These are phyloP conservation scores for Chloris gayana DNA, from an alignment of 176 grass and related monocot genomes.

Conservation along the genomic window DNA sequence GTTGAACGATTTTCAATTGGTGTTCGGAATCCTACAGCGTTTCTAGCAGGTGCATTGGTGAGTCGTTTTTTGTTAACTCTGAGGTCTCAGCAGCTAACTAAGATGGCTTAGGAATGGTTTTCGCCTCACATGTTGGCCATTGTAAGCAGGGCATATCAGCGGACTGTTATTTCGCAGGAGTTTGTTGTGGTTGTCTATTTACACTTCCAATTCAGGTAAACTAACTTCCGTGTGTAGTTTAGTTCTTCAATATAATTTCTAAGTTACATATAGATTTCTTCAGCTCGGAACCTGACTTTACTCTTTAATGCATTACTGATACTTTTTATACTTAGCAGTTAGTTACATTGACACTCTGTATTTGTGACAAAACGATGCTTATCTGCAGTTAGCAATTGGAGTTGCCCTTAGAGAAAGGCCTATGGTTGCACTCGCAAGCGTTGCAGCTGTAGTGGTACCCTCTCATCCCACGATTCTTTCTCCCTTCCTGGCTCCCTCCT, in stretches of 20 bases:
- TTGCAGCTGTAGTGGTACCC: slow-evolving; percentile 81
- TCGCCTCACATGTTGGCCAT: slow-evolving; percentile 24
- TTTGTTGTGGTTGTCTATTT: slow-evolving; percentile 81
- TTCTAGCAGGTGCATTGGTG: slow-evolving; percentile 83
- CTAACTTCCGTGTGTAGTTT: neutral
- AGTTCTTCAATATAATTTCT: neutral
- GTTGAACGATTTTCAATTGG: slow-evolving; percentile 89
- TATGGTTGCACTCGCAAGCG: slow-evolving; percentile 72
- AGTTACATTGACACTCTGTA: neutral
- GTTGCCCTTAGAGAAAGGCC: slow-evolving; percentile 74
- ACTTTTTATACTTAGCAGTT: neutral
- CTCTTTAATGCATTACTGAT: neutral
- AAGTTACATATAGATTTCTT: too few relatives aligned
- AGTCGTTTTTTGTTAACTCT: slow-evolving; percentile 36
- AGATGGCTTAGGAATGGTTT: slow-evolving; percentile 1
- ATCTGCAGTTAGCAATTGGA: slow-evolving; percentile 63
- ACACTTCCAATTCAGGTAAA: slow-evolving; percentile 86
- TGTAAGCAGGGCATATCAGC: slow-evolving; percentile 70
- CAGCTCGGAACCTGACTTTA: too few relatives aligned
- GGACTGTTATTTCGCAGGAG: slow-evolving; percentile 83
- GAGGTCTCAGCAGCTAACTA: neutral
- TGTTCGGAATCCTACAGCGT: slow-evolving; percentile 74
- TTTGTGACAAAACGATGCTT: slow-evolving; percentile 21
- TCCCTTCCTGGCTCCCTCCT: neutral
- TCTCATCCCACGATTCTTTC: neutral